phyloP scores from a whole-genome alignment of 2,329 filamentous ascomycete genomes.

The Fusarium veterinarium region DNA sequence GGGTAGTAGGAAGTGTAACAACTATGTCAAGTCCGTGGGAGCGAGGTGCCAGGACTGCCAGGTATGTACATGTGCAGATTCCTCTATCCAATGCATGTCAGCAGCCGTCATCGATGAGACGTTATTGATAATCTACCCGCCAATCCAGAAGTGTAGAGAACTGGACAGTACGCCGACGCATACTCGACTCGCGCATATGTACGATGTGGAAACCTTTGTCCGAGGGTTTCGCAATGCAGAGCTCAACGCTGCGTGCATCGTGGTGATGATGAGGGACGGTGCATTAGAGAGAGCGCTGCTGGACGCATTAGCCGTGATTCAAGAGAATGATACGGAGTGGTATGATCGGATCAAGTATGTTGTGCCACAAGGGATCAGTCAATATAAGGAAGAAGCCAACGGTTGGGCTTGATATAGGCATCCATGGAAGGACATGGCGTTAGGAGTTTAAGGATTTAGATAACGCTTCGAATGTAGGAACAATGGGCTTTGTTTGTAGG shows the following conservation, averaged over 20 bases:
- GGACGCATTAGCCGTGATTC: slow-evolving; percentile 37
- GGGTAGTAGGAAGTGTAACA: slow-evolving; percentile 37
- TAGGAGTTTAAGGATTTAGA: background rate
- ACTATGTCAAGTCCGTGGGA: slow-evolving; percentile 36
- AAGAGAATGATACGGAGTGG: slow-evolving; percentile 32
- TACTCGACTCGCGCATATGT: slow-evolving; percentile 35
- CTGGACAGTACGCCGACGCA: slow-evolving; percentile 38
- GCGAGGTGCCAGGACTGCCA: slow-evolving; percentile 37
- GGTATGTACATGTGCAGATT: slow-evolving; percentile 29
- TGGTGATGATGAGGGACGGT: slow-evolving; percentile 38
- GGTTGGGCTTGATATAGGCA: background rate
- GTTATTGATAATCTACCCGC: slow-evolving; percentile 22
- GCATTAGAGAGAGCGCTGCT: slow-evolving; percentile 27
- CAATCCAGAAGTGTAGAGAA: slow-evolving; percentile 31
- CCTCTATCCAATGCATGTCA: background rate
- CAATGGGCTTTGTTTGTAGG: background rate
- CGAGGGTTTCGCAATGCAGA: slow-evolving; percentile 34
- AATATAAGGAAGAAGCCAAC: slow-evolving; percentile 16
- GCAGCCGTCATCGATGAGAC: slow-evolving; percentile 18
- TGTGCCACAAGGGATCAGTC: slow-evolving; percentile 31
- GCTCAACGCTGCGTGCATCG: slow-evolving; percentile 34
- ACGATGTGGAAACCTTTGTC: slow-evolving; percentile 37
- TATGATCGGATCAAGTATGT: slow-evolving; percentile 29
- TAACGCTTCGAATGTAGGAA: background rate
- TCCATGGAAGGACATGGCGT: background rate